These are phyloP conservation scores for Neckera pumila DNA, from an alignment of 225 moss, liverwort and hornwort genomes.

Conservation along the genomic window DNA sequence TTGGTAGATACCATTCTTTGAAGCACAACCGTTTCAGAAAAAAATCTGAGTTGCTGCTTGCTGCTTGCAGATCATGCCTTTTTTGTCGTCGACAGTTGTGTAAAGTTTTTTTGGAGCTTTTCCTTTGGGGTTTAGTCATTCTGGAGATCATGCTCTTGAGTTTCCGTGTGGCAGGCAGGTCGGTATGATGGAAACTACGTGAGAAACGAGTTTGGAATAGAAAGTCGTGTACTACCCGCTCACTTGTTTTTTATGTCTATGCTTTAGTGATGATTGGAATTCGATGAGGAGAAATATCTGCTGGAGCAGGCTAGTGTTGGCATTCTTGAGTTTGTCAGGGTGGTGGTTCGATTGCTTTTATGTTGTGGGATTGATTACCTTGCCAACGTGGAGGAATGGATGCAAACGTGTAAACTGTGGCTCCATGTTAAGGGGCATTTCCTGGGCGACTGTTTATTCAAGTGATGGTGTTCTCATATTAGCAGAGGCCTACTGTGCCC, in stretches of 20 bases:
- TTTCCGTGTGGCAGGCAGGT: constrained; percentile 15
- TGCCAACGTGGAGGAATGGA: neutral
- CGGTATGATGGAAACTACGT: constrained; percentile 8
- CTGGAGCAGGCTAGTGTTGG: neutral
- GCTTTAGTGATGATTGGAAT: neutral
- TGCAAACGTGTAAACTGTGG: neutral
- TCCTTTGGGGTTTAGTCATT: neutral
- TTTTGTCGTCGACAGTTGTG: constrained; percentile 3
- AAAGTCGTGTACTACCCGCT: constrained; percentile 1
- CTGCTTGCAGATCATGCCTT: constrained; percentile 4
- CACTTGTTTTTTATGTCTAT: neutral
- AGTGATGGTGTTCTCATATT: neutral
- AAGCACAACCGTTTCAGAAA: constrained; percentile 31
- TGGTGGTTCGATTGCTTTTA: neutral
- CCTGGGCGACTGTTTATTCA: neutral
- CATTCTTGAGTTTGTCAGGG: neutral
- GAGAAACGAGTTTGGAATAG: constrained; percentile 9
- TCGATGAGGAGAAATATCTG: neutral
- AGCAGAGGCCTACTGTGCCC: neutral
- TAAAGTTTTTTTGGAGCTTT: constrained; percentile 7
- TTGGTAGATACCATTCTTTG: constrained; percentile 27
- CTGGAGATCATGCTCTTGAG: constrained; percentile 10
- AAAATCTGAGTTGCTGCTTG: constrained; percentile 37
- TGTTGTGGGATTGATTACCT: neutral
- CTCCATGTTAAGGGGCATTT: neutral